Base-by-base conservation (phyloP, 2,329 filamentous ascomycete genomes). In the Pestalotiopsis fici region DNA sequence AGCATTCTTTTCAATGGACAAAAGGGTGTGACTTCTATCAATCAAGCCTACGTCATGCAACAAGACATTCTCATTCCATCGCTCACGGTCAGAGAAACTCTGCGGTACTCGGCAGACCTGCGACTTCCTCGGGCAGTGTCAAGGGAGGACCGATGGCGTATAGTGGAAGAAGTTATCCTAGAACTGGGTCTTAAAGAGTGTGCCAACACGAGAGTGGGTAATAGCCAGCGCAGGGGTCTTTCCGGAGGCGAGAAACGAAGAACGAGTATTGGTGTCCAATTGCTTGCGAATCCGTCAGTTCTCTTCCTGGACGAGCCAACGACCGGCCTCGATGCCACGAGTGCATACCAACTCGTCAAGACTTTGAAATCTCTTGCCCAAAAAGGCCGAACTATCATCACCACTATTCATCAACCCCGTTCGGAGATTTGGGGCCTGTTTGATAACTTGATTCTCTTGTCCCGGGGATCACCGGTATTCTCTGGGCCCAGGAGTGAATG, bases 381-480 rank as follows among this genome's bases (percentile, higher is more conserved):
- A 43, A 91, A 91, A 74, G 91, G 91, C 0, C 82, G 91, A 27
- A 94, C 91, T 0, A 84, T 94, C 65, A 86, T 94, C 15, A 90
- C 90, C 0, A 93, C 91, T 0, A 92, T 95, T 43, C 92, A 95
- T 75, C 91, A 93, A 69, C 92, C 92, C 23, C 85, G 92, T 23
- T 93, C 91, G 0, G 92, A 94, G 75, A 94, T 95, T 15, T 95
- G 92, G 91, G 86, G 88, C 37, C 83, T 94, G 18, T 93, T 95
- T 73, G 92, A 94, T 76, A 88, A 89, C 67, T 82, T 94, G 7
- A 82, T 94, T 11, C 83, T 95, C 13, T 77, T 95, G 3, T 89
- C 91, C 1, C 86, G 84, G 71, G 92, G 92, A 0, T 87, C 85
- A 39, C 88, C 90, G 0, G 86, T 94, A 0, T 95, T 91, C 72